Percentiles rank a stretch among this genome's conserved stretches.
phyloP scores from a whole-genome alignment of 2,329 filamentous ascomycete species.

The Alternaria hordeiaustralica region DNA sequence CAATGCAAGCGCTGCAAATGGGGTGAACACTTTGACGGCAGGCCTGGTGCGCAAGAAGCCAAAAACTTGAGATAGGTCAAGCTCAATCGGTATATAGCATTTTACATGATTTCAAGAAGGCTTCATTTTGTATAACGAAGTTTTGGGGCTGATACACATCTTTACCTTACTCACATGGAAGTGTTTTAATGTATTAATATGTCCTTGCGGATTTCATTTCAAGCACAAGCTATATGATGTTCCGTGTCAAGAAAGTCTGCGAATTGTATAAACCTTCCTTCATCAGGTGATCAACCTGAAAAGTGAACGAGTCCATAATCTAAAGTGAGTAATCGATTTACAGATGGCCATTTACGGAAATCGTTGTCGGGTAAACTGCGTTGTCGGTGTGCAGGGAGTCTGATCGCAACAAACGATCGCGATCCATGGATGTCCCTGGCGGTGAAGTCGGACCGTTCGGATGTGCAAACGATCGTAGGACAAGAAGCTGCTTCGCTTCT shows the following conservation, averaged over 20 bases:
- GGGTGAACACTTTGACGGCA: slow-evolving; percentile 37
- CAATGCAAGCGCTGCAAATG: slow-evolving; percentile 17
- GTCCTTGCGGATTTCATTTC: neutral
- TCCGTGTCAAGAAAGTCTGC: neutral
- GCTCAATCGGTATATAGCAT: neutral
- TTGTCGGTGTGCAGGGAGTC: neutral
- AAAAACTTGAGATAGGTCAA: slow-evolving; percentile 23
- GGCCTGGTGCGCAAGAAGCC: slow-evolving; percentile 46
- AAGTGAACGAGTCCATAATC: neutral
- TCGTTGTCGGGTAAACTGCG: neutral
- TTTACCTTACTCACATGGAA: neutral
- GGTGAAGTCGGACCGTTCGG: slow-evolving; percentile 11
- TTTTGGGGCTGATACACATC: neutral
- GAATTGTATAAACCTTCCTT: neutral
- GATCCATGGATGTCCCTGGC: neutral
- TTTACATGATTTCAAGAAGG: neutral
- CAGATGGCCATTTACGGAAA: neutral
- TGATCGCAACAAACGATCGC: slow-evolving; percentile 2
- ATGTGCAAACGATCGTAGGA: neutral
- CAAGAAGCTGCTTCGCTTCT: neutral
- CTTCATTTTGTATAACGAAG: neutral
- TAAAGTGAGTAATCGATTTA: neutral
- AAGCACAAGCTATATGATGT: neutral
- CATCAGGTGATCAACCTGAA: neutral
- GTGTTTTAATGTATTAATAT: neutral